A percentile compares a stretch with the other conserved stretches of the same genome.
phyloP scores from a whole-genome alignment of 2,329 filamentous ascomycete genomes.

The Pseudogymnoascus sp. region DNA sequence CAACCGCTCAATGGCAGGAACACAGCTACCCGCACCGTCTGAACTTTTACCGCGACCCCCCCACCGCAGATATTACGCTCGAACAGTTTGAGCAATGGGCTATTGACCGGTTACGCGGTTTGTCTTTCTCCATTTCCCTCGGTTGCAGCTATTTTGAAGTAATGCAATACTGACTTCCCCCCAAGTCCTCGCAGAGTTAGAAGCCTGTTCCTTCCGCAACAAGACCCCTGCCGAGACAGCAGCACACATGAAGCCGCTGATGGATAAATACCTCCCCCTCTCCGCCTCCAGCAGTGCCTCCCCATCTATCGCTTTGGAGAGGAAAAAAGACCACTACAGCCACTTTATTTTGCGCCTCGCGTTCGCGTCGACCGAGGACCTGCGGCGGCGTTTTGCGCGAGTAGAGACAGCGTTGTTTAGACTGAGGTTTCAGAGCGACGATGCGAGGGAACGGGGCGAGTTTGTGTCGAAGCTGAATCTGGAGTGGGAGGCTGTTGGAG shows the following conservation, averaged over 20 bases:
- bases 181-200: slow-evolving; percentile 74
- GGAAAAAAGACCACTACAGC: slow-evolving; percentile 93
- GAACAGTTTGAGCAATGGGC: slow-evolving; percentile 99
- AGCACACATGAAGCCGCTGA: slow-evolving; percentile 72
- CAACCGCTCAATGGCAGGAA: slow-evolving; percentile 65
- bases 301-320: slow-evolving; percentile 56
- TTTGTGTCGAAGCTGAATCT: slow-evolving; percentile 74
- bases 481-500: slow-evolving; percentile 74
- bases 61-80: slow-evolving; percentile 87
- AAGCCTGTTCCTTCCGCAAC: slow-evolving; percentile 94
- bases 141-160: slow-evolving; percentile 15
- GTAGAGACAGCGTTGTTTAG: slow-evolving; percentile 87
- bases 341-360: slow-evolving; percentile 94
- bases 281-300: slow-evolving; percentile 61
- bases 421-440: slow-evolving; percentile 70
- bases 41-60: slow-evolving; percentile 84
- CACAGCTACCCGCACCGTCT: slow-evolving; percentile 75
- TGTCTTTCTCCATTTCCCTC: slow-evolving; percentile 15
- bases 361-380: slow-evolving; percentile 83
- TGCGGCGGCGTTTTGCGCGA: slow-evolving; percentile 75
- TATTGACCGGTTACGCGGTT: slow-evolving; percentile 79
- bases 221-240: slow-evolving; percentile 73
- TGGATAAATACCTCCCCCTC: slow-evolving; percentile 80
- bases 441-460: slow-evolving; percentile 58
- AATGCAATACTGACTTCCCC: slow-evolving; percentile 27